Evolutionary conservation across 306 rosid genomes (phyloP), one percentile per base, ranked within the genome.

Genomic region (Vigna trinervia): DNA sequence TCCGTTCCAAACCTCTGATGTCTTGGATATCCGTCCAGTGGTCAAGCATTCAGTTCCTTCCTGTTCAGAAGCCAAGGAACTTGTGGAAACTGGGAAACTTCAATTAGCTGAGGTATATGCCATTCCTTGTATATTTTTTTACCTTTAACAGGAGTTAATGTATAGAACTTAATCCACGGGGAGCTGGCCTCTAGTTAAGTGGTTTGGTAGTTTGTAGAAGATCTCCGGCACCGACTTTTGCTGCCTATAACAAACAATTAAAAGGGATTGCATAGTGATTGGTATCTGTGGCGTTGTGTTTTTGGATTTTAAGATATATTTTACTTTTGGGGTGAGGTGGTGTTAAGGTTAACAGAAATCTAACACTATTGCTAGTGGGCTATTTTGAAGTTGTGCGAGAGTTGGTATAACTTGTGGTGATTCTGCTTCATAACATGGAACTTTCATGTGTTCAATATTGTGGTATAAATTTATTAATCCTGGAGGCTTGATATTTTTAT

Each of bases 51-150:
- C 98, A 19, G 91, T 95, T 83, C 99, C 99, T 58, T 50, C 90
- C 32, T 87, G 98, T 83, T 89, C 94, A 58, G 99, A 96, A 89
- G 99, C 99, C 70, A 96, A 96, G 88, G 97, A 96, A 36, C 97
- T 96, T 57, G 89, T 96, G 73, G 99, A 96, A 88, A 91, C 98
- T 2, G 99, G 99, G 60, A 96, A 96, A 83, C 87, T 91, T 79
- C 94, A 92, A 81, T 82, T 96, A 87, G 98, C 99, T 51, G 99
- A 96, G 99, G 99, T 96, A 56, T 76, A 82, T 48, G 28, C 38
- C 48, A 0, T 48, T 61, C 60, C 74, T 50, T 77, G 34, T 52
- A 48, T 77, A 26, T 65, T 30, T 43, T 38, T 22, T 65, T 2
- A 57, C 30, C 61, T 12, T 14, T 26, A 50, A 4, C 60, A 13